Evolutionary conservation across 2,329 filamentous ascomycete species (phyloP).

Genomic region (Harringtonia aguacate): DNA sequence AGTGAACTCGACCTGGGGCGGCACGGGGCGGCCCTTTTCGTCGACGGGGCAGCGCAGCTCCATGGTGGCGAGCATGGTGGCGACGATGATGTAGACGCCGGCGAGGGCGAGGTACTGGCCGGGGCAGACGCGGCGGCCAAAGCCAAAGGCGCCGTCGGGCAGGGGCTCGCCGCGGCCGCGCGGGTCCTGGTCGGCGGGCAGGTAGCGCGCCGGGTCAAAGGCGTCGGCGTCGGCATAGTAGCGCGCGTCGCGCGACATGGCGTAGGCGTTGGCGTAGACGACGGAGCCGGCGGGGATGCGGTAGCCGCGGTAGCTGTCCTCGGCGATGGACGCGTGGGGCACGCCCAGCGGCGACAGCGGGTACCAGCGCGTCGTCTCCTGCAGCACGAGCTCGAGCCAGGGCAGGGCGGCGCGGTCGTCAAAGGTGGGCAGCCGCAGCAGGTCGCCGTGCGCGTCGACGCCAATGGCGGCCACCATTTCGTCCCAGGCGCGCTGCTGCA

Average conservation of each 20-base stretch:
- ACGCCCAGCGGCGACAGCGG: conserved; percentile 24
- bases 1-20: too few species aligned
- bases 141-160: conserved; percentile 35
- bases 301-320: conserved; percentile 26
- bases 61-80: conserved; percentile 18
- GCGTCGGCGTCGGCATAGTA: conserved; percentile 25
- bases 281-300: conserved; percentile 19
- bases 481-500: conserved; percentile 18
- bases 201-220: conserved; percentile 29
- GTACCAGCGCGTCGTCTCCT: conserved; percentile 35
- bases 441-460: conserved; percentile 28
- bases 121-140: conserved; percentile 38
- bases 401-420: conserved; percentile 26
- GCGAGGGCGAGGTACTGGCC: conserved; percentile 30
- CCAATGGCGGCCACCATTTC: conserved; percentile 27
- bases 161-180: conserved; percentile 29
- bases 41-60: not conserved
- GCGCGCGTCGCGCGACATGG: conserved; percentile 31
- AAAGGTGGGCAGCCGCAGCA: conserved; percentile 23
- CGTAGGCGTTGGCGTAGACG: conserved; percentile 32
- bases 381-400: conserved; percentile 30
- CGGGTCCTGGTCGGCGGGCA: conserved; percentile 23
- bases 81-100: conserved; percentile 28
- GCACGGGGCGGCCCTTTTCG: too few species aligned
- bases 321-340: conserved; percentile 29